Conservation (phyloP, 805 yeast genomes). For the Teunomyces atbi region DNA sequence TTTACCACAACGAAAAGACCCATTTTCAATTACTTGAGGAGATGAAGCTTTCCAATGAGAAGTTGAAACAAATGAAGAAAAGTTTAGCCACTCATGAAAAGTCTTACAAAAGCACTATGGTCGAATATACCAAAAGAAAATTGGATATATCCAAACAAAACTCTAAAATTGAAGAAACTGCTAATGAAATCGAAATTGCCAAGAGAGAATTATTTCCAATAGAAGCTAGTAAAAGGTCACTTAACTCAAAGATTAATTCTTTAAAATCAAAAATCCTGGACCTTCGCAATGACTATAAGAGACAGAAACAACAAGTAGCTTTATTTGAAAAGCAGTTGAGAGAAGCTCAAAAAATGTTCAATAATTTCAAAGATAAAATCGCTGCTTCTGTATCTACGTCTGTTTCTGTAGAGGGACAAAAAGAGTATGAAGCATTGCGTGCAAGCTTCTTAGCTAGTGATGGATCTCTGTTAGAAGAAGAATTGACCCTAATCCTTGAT, state of each 20-base stretch:
- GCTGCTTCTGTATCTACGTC: conserved; percentile 16
- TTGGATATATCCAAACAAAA: conserved; percentile 42
- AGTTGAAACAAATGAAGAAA: conserved; percentile 33
- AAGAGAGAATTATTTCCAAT: conserved; percentile 59
- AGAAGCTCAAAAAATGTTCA: conserved; percentile 34
- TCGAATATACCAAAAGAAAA: conserved; percentile 48
- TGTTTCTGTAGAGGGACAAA: conserved; percentile 50
- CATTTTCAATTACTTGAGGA: conserved; percentile 34
- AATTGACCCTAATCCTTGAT: conserved; percentile 38
- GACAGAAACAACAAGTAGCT: conserved; percentile 46
- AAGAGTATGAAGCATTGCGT: conserved; percentile 59
- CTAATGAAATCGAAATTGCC: conserved; percentile 41
- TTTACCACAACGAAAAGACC: conserved; percentile 56
- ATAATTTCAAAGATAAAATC: conserved; percentile 27
- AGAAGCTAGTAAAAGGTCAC: conserved; percentile 52
- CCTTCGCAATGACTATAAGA: conserved; percentile 48
- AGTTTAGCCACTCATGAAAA: conserved; percentile 26
- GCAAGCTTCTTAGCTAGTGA: conserved; percentile 52
- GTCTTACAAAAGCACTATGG: conserved; percentile 23
- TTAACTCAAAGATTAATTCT: conserved; percentile 45
- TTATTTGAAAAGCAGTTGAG: conserved; percentile 48
- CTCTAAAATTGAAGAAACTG: conserved; percentile 33
- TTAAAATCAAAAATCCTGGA: conserved; percentile 49
- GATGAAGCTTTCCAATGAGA: conserved; percentile 34
- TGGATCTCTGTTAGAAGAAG: conserved; percentile 59